Evolutionary conservation across 441 rosid genomes (phyloP).

Genomic region (Cnidoscolus chayamansa): DNA sequence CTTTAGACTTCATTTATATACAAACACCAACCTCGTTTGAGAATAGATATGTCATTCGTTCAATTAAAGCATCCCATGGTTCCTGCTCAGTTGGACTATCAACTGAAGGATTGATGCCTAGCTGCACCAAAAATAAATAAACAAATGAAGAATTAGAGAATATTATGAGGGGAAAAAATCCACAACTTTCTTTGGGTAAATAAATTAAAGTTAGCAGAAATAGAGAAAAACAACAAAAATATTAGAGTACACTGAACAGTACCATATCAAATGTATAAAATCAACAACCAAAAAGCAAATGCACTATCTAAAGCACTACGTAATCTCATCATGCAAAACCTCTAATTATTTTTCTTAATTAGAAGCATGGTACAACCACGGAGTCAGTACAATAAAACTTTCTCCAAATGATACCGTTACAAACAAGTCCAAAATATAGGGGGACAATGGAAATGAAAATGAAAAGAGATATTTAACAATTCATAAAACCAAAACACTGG

Average conservation of each 20-base stretch:
- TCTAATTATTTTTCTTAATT: not conserved
- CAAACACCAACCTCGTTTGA: constrained; percentile 70
- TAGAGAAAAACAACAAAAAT: not conserved
- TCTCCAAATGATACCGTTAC: not conserved
- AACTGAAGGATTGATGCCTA: constrained; percentile 47
- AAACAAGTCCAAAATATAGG: too few relatives aligned
- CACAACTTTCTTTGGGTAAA: not conserved
- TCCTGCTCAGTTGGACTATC: constrained; percentile 56
- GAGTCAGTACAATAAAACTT: not conserved
- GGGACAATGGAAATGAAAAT: too few relatives aligned
- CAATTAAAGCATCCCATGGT: constrained; percentile 57
- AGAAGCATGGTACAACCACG: not conserved
- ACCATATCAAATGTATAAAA: not conserved
- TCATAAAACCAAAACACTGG: too few relatives aligned
- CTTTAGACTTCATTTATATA: constrained; percentile 15
- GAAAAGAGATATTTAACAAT: too few relatives aligned
- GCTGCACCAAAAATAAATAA: constrained; percentile 45
- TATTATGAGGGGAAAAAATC: not conserved
- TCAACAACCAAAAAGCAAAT: not conserved
- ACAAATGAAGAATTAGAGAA: constrained; percentile 13
- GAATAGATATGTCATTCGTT: constrained; percentile 53
- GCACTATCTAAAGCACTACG: not conserved
- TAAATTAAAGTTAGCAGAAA: not conserved
- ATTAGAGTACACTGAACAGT: not conserved
- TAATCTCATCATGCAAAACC: not conserved